Evolutionary conservation across 306 rosid genomes (phyloP), one percentile per base, ranked within the genome.

Genomic region (Ochetophila trinervis): DNA sequence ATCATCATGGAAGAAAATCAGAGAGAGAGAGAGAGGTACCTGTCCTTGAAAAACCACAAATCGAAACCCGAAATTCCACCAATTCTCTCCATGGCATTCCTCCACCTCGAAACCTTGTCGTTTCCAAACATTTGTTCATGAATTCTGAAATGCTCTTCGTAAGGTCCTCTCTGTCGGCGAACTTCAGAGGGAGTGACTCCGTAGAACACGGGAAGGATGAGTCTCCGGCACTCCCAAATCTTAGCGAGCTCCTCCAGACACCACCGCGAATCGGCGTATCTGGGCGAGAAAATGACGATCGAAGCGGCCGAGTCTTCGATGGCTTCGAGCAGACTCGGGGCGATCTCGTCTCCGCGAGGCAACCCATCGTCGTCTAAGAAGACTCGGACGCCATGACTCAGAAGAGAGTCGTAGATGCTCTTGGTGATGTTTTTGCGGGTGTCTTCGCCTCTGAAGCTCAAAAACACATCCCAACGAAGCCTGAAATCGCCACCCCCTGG

Each of bases 401-500:
- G 21, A 16, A 50, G 54, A 16, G 51, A 34, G 4, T 71, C 14
- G 65, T 75, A 75, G 16, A 82, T 73, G 7, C 18, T 22, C 5
- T 19, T 61, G 3, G 73, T 72, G 71, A 78, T 67, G 37, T 10
- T 0, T 5, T 52, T 6, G 55, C 79, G 84, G 1, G 81, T 75
- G 37, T 82, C 84, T 15, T 23, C 37, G 16, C 84, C 87, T 49
- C 86, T 60, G 63, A 82, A 82, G 64, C 87, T 82, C 47, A 82
- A 34, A 65, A 78, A 82, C 21, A 82, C 83, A 52, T 75, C 80
- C 71, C 80, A 75, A 0, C 57, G 62, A 21, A 68, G 71, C 62
- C 80, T 56, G 54, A 49, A 69, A 13, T n/a, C n/a, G n/a, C 37
- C 74, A 27, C 37, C 74, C 48, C 60, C 79, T 15, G 61, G 44